Conservation (phyloP, 2,329 filamentous ascomycete genomes). For the Talaromyces funiculosus region DNA sequence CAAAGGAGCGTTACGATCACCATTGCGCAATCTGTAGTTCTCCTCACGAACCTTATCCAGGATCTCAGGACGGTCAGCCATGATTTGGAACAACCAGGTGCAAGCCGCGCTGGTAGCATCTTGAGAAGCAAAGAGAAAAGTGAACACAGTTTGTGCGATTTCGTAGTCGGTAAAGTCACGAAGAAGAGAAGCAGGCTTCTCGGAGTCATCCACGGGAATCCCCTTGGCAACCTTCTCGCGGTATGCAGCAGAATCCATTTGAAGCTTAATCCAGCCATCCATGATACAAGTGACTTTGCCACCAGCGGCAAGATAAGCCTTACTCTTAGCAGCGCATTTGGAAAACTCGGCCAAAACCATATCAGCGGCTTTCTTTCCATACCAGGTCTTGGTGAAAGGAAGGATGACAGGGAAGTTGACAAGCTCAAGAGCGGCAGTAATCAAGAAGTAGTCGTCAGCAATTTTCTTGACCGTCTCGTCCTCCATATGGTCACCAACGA, state of each 20-base stretch:
- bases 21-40: slow-evolving; percentile 70
- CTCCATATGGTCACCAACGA: slow-evolving; percentile 91
- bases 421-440: slow-evolving; percentile 89
- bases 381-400: slow-evolving; percentile 93
- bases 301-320: slow-evolving; percentile 83
- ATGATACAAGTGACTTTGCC: slow-evolving; percentile 87
- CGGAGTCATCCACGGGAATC: slow-evolving; percentile 58
- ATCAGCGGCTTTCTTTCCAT: slow-evolving; percentile 90
- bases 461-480: slow-evolving; percentile 90
- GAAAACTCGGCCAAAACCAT: slow-evolving; percentile 86
- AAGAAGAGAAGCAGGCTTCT: slow-evolving; percentile 77
- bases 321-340: slow-evolving; percentile 89
- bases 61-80: slow-evolving; percentile 88
- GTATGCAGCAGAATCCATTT: slow-evolving; percentile 80
- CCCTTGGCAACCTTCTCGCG: slow-evolving; percentile 71
- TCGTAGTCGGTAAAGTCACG: slow-evolving; percentile 86
- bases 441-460: slow-evolving; percentile 92
- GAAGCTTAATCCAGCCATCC: slow-evolving; percentile 87
- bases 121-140: slow-evolving; percentile 94
- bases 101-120: slow-evolving; percentile 90
- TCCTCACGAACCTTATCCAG: slow-evolving; percentile 88
- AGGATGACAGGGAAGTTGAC: slow-evolving; percentile 98
- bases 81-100: slow-evolving; percentile 92
- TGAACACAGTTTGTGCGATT: slow-evolving; percentile 89
- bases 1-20: slow-evolving; percentile 64